These are phyloP conservation scores for Metrosideros polymorpha DNA, from an alignment of 441 rosid species.

Conservation along the genomic window DNA sequence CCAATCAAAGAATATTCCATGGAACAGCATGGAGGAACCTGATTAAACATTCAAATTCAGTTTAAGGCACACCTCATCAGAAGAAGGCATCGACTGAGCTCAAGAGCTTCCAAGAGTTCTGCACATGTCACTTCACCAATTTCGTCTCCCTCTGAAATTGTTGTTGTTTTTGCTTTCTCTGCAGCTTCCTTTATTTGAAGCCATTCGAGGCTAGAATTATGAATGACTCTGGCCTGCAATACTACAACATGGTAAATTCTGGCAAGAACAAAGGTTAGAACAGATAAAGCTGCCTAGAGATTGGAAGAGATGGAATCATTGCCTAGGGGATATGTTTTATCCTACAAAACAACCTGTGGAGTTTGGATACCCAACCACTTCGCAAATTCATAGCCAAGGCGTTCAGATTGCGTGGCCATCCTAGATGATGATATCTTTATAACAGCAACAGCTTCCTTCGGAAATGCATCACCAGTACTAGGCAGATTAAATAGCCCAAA, in stretches of 20 bases:
- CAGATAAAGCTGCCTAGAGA: not conserved
- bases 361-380: constrained; percentile 86
- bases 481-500: constrained; percentile 79
- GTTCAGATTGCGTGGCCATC: constrained; percentile 99
- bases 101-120: constrained; percentile 98
- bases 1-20: not conserved
- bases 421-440: constrained; percentile 98
- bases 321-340: not conserved
- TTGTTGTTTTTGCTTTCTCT: constrained; percentile 76
- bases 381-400: constrained; percentile 98
- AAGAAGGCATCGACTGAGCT: constrained; percentile 93
- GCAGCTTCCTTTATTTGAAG: constrained; percentile 86
- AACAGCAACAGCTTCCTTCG: constrained; percentile 93
- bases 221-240: constrained; percentile 86
- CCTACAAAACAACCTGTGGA: constrained; percentile 63
- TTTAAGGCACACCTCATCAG: constrained; percentile 71
- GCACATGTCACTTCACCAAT: constrained; percentile 92
- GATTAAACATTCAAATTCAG: not conserved
- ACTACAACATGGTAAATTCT: not conserved
- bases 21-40: not conserved
- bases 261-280: not conserved
- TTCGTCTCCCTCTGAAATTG: constrained; percentile 73
- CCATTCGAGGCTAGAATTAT: constrained; percentile 91
- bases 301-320: not conserved
- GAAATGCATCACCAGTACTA: constrained; percentile 28